Percentiles rank a stretch among this genome's conserved stretches.
These are phyloP conservation scores for Escovopsis sp. DNA, from an alignment of 2,329 filamentous ascomycete genomes.

Conservation along the genomic window DNA sequence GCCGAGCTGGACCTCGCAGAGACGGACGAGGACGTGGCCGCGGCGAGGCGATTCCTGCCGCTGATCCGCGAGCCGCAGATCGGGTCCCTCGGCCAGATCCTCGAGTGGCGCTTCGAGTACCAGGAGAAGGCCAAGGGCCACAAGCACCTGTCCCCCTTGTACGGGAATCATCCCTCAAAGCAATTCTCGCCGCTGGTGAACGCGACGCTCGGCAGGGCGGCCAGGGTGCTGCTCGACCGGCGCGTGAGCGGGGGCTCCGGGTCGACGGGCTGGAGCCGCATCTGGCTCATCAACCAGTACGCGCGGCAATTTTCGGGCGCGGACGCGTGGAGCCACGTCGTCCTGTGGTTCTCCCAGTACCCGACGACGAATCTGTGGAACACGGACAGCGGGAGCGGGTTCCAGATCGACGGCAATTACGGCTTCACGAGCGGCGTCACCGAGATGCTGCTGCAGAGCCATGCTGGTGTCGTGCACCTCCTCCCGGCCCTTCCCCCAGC, in stretches of 20 bases:
- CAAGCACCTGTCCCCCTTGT: conserved; percentile 32
- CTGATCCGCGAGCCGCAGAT: conserved; percentile 5
- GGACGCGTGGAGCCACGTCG: conserved; percentile 12
- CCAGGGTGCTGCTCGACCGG: conserved; percentile 15
- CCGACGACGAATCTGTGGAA: conserved; percentile 22
- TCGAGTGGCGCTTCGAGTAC: conserved; percentile 23
- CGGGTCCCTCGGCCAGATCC: conserved; percentile 17
- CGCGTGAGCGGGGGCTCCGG: conserved; percentile 19
- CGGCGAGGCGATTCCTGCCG: conserved; percentile 4
- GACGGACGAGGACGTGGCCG: conserved; percentile 1
- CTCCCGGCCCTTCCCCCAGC: conserved; percentile 13
- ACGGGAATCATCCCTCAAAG: conserved; percentile 28
- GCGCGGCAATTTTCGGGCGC: conserved; percentile 26
- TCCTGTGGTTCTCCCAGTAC: conserved; percentile 13
- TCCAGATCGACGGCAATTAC: conserved; percentile 37
- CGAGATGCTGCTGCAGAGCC: conserved; percentile 29
- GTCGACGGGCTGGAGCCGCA: conserved; percentile 25
- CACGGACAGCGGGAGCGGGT: conserved; percentile 18
- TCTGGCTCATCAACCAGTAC: conserved; percentile 31
- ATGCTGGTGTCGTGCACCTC: conserved; percentile 13
- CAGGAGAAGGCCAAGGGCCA: conserved; percentile 27
- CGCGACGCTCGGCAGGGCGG: conserved; percentile 6
- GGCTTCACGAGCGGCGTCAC: conserved; percentile 29
- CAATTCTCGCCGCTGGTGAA: conserved; percentile 8
- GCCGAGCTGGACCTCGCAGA: conserved; percentile 1